A percentile compares a stretch with the other conserved stretches of the same genome.
Evolutionary conservation across 805 yeast genomes (phyloP).

Genomic region (Candida jianshihensis): DNA sequence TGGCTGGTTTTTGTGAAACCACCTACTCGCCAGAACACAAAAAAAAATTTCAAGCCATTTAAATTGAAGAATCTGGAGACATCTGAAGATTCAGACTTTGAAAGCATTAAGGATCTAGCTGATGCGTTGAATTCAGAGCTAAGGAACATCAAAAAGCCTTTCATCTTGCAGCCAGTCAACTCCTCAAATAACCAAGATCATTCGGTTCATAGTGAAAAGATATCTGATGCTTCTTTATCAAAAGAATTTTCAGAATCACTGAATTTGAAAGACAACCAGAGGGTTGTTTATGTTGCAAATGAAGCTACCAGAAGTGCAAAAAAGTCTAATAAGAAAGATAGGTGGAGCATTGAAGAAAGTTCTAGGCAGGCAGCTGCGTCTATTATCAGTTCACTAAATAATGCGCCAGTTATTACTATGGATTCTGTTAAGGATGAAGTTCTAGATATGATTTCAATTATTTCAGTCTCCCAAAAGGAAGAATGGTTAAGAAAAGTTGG

Average conservation of each 20-base stretch:
- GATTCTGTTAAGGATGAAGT: constrained; percentile 79
- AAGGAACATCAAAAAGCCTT: constrained; percentile 2
- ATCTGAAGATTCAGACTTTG: constrained; percentile 65
- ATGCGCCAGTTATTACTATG: constrained; percentile 69
- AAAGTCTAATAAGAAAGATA: constrained; percentile 68
- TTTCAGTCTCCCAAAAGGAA: constrained; percentile 69
- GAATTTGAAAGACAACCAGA: constrained; percentile 37
- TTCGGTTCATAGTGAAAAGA: constrained; percentile 15
- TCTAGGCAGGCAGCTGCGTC: constrained; percentile 54
- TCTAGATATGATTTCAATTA: constrained; percentile 71
- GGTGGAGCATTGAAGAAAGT: constrained; percentile 69
- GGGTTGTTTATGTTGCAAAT: constrained; percentile 62
- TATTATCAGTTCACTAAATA: constrained; percentile 46
- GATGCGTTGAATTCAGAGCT: constrained; percentile 30
- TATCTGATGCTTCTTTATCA: constrained; percentile 19
- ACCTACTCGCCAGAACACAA: constrained; percentile 27
- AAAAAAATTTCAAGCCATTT: constrained; percentile 66
- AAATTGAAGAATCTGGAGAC: constrained; percentile 60
- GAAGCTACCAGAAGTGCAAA: constrained; percentile 76
- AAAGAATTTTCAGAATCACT: constrained; percentile 19
- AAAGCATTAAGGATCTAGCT: constrained; percentile 59
- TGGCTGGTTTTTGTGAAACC: constrained; percentile 79
- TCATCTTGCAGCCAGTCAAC: not conserved
- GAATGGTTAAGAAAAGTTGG: constrained; percentile 78
- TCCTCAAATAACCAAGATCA: constrained; percentile 14